A percentile compares a stretch with the other conserved stretches of the same genome.
phyloP scores from a whole-genome alignment of 169 alveolate genomes.

The Eimeria praecox region DNA sequence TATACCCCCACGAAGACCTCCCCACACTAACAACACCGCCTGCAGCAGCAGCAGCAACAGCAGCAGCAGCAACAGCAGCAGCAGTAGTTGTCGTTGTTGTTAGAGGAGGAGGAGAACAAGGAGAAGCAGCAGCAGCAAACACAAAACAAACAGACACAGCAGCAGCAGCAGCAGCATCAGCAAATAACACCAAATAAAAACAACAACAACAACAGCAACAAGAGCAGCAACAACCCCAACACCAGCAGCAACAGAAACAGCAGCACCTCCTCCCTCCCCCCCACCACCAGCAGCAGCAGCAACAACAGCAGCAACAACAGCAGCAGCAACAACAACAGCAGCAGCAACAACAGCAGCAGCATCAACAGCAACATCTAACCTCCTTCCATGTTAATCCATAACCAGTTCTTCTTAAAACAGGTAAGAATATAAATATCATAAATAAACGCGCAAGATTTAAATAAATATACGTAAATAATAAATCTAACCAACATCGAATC shows the following conservation, averaged over 20 bases:
- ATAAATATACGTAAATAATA: constrained; percentile 85
- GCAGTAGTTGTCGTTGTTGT: constrained; percentile 24
- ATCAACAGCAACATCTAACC: constrained; percentile 70
- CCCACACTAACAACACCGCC: constrained; percentile 92
- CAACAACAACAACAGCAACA: background rate
- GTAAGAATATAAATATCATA: constrained; percentile 90
- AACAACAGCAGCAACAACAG: no score
- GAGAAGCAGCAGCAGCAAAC: background rate
- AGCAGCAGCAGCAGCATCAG: constrained; percentile 18
- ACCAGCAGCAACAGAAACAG: no score
- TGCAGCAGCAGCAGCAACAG: constrained; percentile 36
- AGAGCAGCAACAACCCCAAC: no score
- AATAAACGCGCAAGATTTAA: constrained; percentile 88
- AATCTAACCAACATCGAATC: constrained; percentile 79
- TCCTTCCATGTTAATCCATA: constrained; percentile 91
- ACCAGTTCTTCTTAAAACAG: constrained; percentile 89
- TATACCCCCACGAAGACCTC: constrained; percentile 96
- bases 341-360: no score
- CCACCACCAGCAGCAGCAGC: no score
- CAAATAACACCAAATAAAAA: background rate
- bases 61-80: background rate
- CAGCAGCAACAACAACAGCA: no score
- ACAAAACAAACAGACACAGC: constrained; percentile 39
- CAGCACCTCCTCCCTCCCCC: no score
- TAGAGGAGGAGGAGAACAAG: no score